Evolutionary conservation across 139 green algal genomes (phyloP).

Genomic region (Tetraselmis striata): DNA sequence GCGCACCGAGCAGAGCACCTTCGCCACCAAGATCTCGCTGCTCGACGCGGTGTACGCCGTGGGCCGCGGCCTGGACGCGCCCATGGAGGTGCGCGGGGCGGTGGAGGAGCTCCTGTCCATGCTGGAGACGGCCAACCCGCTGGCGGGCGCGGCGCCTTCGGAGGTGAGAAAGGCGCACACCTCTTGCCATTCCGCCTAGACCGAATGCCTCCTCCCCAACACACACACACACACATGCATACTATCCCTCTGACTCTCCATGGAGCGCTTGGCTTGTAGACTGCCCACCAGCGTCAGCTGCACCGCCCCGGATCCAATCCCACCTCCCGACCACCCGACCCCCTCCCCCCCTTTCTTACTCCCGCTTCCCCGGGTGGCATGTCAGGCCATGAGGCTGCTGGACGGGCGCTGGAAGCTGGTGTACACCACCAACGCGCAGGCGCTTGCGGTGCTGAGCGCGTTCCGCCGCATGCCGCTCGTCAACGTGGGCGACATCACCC

Average conservation of each 20-base stretch:
- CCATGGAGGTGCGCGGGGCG: conserved; percentile 25
- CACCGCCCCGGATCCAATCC: too few relatives aligned
- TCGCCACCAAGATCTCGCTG: neutral
- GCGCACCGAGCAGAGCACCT: neutral
- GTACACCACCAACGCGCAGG: conserved; percentile 54
- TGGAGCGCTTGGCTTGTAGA: neutral
- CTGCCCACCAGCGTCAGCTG: neutral
- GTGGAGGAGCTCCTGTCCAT: conserved; percentile 47
- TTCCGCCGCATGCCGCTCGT: conserved; percentile 43
- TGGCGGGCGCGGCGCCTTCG: neutral
- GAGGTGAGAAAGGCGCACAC: too few relatives aligned
- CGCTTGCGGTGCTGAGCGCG: conserved; percentile 47
- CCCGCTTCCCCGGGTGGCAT: too few relatives aligned
- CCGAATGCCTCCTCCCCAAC: too few relatives aligned
- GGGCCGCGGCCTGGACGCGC: conserved; percentile 31
- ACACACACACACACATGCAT: conserved; percentile 19
- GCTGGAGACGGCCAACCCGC: conserved; percentile 48
- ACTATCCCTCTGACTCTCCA: neutral
- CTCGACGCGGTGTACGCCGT: conserved; percentile 54
- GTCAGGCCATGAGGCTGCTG: conserved; percentile 26
- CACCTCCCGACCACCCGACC: too few relatives aligned
- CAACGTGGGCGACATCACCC: conserved; percentile 54
- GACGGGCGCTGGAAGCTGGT: conserved; percentile 48
- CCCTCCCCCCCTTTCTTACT: too few relatives aligned
- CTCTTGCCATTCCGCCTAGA: too few relatives aligned